These are phyloP conservation scores for Cicer yamashitae DNA, from an alignment of 306 rosid species.

Conservation along the genomic window DNA sequence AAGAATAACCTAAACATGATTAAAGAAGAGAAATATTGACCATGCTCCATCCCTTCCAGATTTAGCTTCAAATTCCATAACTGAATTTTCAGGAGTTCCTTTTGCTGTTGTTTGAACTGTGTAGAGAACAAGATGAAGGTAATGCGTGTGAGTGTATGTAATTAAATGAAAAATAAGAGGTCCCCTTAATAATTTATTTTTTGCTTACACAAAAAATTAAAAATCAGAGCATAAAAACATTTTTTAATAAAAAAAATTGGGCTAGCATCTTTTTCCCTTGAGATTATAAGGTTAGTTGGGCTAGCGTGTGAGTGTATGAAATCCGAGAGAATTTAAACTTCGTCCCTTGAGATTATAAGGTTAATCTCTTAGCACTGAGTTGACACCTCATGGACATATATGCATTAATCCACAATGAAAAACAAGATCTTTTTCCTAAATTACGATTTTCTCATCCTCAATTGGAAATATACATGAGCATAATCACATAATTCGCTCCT, in stretches of 20 bases:
- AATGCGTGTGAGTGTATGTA: conserved; percentile 25
- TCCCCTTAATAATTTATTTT: too few relatives aligned
- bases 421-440: conserved; percentile 18
- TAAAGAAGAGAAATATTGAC: conserved; percentile 59
- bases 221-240: conserved; percentile 10
- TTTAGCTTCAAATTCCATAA: conserved; percentile 93
- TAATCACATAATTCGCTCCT: too few relatives aligned
- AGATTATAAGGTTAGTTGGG: too few relatives aligned
- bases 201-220: neutral
- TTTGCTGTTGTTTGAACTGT: conserved; percentile 68
- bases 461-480: neutral
- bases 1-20: conserved; percentile 43
- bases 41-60: conserved; percentile 99
- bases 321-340: too few relatives aligned
- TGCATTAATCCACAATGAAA: conserved; percentile 31
- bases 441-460: neutral
- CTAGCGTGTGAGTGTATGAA: too few relatives aligned
- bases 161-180: conserved; percentile 24
- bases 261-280: too few relatives aligned
- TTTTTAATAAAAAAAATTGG: neutral
- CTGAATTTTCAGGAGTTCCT: conserved; percentile 68
- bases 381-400: neutral
- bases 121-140: conserved; percentile 46
- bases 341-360: too few relatives aligned
- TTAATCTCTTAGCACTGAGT: too few relatives aligned